Base-by-base conservation (phyloP, 805 yeast genomes). In the Brettanomyces custersianus region DNA sequence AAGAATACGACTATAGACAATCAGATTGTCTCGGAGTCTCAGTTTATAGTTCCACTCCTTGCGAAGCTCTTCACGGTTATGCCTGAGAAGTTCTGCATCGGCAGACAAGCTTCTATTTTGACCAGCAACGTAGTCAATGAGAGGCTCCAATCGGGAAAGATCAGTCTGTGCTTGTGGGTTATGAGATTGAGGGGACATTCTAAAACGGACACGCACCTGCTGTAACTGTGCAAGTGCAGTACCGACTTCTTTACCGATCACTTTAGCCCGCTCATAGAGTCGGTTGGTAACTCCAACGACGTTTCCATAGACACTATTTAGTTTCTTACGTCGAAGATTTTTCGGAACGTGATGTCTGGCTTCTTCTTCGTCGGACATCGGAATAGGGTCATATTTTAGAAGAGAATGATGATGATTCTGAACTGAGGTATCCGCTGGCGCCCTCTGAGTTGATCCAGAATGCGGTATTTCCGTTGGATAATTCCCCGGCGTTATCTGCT, bases 41-140 rank as follows among this genome's bases (percentile, higher is more conserved):
- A 24, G 15, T 22, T 33, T 33, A 23, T 33, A 33, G 7, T 13
- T 12, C 30, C 29, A 33, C 22, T 33, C 35, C 5, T 24, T 12
- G 15, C 13, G 16, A 9, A 33, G 20, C 22, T 25, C 20, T 5
- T 23, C 30, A 11, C 25, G n/a, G 22, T 33, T 33, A 19, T 33
- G 27, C 29, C 19, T 11, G 10, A 32, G 30, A 15, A 19, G 12
- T n/a, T 26, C 18, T 12, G 21, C 20, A 20, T 33, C 34, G 7
- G 21, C 17, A 13, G 22, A 13, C 19, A 32, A n/a, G 17, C n/a
- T 11, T 20, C 29, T 21, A 18, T 32, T 32, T 11, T n/a, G 13
- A 11, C 15, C 24, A n/a, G 13, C n/a, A 3, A 18, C 11, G 13
- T 29, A 11, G 9, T n/a, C 20, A n/a, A 29, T 18, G 13, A 29